Evolutionary conservation across 2,329 filamentous ascomycete species (phyloP), one percentile per base, ranked within the genome.

Genomic region (Fusarium scirpi): DNA sequence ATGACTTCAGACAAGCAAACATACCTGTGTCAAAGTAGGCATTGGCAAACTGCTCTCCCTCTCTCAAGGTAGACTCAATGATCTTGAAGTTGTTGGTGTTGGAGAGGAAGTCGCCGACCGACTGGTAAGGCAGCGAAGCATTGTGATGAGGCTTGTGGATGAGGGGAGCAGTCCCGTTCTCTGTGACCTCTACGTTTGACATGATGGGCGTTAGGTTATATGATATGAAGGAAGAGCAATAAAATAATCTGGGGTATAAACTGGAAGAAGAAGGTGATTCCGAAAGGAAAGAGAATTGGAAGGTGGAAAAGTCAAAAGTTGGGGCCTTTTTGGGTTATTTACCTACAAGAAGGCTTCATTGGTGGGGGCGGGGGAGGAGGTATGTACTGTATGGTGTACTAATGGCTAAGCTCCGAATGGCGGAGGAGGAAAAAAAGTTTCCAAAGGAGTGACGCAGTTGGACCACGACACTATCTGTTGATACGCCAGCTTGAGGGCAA

Each of bases 11-110:
- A n/a, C n/a, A n/a, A n/a, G n/a, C n/a, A n/a, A n/a, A n/a, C 47
- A 34, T 58, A 58, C 55, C 55, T 29, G 44, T 62, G n/a, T 34
- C 22, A 41, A 62, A 62, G 54, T 49, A 92, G 76, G 90, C 90
- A 81, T 92, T 93, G 81, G 91, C 91, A 75, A 90, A 74, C 29
- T 74, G 74, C 56, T 76, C 74, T n/a, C 74, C 74, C 49, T 76
- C 74, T 54, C 74, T 53, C 12, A 76, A 61, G 18, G 56, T 59
- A 18, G 54, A 64, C 45, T 75, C 73, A 41, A 75, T 75, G 45
- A 75, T 70, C 49, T 74, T 60, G 73, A 75, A 75, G 30, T 56
- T 67, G 38, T 57, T 58, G 25, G 59, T 44, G 48, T 75, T 75
- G 41, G 67, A 71, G 40, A 74, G 52, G 34, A 64, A 70, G 62